Conservation (phyloP, 1,139 yeast genomes). For the Kazachstania sp. region DNA sequence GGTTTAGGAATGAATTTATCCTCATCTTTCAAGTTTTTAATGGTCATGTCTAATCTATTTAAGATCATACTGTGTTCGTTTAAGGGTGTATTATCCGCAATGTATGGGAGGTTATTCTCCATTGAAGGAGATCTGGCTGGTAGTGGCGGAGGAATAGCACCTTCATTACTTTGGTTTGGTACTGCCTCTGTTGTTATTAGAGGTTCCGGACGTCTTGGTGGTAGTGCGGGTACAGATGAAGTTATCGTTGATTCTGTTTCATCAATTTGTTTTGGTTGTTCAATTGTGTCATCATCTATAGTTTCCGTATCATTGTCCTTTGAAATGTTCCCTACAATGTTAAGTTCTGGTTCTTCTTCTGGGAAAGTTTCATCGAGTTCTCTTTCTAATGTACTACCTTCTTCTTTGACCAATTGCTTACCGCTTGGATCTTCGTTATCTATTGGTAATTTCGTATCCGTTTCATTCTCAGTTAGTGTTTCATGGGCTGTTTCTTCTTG, state of each 20-base stretch:
- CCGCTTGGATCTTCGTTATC: not conserved
- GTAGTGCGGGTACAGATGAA: not conserved
- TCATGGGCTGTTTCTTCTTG: not conserved
- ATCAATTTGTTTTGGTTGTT: not conserved
- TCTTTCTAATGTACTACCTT: not conserved
- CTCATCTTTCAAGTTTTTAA: conserved; percentile 2
- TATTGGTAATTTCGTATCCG: not conserved
- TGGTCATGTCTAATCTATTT: conserved; percentile 6
- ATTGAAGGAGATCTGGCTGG: not conserved
- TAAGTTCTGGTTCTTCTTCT: not conserved
- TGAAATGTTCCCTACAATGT: not conserved
- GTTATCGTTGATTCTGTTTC: not conserved
- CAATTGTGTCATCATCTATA: not conserved
- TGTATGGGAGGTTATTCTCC: not conserved
- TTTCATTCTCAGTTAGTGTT: not conserved
- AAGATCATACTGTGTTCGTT: conserved; percentile 5
- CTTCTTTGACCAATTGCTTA: not conserved
- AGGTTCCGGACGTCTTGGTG: not conserved
- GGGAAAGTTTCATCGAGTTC: not conserved
- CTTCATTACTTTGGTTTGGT: not conserved
- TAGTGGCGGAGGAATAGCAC: conserved; percentile 1
- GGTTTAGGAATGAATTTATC: conserved; percentile 1
- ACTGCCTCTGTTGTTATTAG: not conserved
- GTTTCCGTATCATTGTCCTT: not conserved
- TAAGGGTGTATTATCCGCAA: not conserved